These are phyloP conservation scores for Solanum chiquidenum DNA, from an alignment of 257 asterid genomes.

Conservation along the genomic window DNA sequence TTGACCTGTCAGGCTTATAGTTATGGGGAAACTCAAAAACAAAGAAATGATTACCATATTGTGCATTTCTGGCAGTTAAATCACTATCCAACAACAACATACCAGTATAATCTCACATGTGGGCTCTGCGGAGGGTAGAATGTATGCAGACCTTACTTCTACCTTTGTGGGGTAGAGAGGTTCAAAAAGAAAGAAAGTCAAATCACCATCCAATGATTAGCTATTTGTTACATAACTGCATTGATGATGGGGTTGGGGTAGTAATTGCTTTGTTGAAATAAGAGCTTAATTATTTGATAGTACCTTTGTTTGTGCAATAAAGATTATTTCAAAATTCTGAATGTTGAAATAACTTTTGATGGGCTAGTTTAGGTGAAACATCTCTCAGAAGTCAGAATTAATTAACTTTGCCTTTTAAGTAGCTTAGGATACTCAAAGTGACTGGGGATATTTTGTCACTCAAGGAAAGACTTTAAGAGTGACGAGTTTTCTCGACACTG, in stretches of 20 bases:
- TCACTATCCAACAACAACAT: not conserved
- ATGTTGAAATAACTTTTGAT: not conserved
- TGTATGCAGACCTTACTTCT: not conserved
- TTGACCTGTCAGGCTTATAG: not conserved
- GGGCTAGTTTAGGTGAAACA: not conserved
- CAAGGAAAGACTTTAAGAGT: not conserved
- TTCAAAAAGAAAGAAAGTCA: not conserved
- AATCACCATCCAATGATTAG: not conserved
- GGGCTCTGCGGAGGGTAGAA: not conserved
- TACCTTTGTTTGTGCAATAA: not conserved
- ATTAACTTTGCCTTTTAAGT: not conserved
- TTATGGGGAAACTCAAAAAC: not conserved
- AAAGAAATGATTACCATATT: not conserved
- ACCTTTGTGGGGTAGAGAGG: not conserved
- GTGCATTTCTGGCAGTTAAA: not conserved
- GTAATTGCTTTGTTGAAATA: not conserved
- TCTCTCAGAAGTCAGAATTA: not conserved
- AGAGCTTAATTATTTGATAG: not conserved
- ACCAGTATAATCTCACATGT: not conserved
- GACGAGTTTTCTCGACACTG: not conserved
- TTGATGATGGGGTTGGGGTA: not conserved
- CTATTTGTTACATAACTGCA: not conserved
- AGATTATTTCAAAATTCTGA: not conserved
- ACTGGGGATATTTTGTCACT: not conserved
- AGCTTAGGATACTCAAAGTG: not conserved